phyloP scores from a whole-genome alignment of 2,329 filamentous ascomycete genomes.

The Chaetomiaceae sp. region DNA sequence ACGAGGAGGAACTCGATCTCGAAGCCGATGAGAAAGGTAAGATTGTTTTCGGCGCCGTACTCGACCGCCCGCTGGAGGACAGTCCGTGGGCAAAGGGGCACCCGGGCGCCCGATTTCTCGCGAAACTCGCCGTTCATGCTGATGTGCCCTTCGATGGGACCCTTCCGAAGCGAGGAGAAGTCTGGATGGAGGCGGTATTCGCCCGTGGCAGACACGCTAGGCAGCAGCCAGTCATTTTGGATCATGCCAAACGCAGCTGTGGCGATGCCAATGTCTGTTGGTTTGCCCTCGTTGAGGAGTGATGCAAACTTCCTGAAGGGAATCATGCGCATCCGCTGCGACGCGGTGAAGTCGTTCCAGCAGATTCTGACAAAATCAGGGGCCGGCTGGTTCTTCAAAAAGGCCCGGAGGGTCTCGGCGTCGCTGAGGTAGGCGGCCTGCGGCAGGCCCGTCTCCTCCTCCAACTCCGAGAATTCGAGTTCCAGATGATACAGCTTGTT shows the following conservation, averaged over 20 bases:
- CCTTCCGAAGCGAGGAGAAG: constrained; percentile 55
- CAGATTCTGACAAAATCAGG: constrained; percentile 68
- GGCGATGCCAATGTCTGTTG: constrained; percentile 55
- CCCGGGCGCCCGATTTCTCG: constrained; percentile 47
- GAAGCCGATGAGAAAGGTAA: constrained; percentile 67
- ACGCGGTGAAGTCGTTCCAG: constrained; percentile 76
- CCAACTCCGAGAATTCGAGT: constrained; percentile 37
- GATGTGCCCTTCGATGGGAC: constrained; percentile 56
- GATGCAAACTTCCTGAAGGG: constrained; percentile 55
- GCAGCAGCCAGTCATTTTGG: constrained; percentile 58
- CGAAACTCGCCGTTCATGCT: constrained; percentile 65
- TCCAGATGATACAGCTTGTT: constrained; percentile 68
- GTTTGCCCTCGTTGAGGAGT: constrained; percentile 42
- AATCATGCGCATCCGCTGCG: constrained; percentile 61
- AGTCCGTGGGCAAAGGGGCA: constrained; percentile 61
- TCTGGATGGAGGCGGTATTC: constrained; percentile 66
- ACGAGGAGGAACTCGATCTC: constrained; percentile 78
- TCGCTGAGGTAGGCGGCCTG: constrained; percentile 29
- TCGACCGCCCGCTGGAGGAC: constrained; percentile 54
- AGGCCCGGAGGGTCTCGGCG: constrained; percentile 33
- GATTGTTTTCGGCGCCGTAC: constrained; percentile 45
- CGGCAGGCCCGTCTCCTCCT: constrained; percentile 24
- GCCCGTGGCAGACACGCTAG: constrained; percentile 54
- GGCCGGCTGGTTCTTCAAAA: constrained; percentile 45
- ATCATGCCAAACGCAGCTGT: constrained; percentile 61